A percentile compares a stretch with the other conserved stretches of the same genome.
phyloP scores from a whole-genome alignment of 768 basidiomycete genomes.

The Calocera viscosa region DNA sequence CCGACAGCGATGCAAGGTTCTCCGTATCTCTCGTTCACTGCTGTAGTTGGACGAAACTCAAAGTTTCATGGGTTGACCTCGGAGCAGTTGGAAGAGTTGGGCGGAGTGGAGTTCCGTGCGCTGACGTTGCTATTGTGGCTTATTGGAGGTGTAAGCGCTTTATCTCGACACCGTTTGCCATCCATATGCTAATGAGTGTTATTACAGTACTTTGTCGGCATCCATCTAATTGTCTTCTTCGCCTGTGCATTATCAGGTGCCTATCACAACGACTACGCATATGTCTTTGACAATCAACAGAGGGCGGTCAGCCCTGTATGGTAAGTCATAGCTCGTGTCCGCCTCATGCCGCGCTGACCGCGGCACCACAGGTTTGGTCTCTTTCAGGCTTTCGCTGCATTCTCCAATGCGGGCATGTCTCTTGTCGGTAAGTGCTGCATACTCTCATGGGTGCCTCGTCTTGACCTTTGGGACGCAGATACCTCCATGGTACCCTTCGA shows the following conservation, averaged over 20 bases:
- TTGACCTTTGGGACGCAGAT: constrained; percentile 32
- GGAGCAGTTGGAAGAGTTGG: constrained; percentile 81
- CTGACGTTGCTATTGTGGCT: constrained; percentile 73
- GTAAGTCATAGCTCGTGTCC: constrained; percentile 29
- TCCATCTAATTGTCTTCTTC: constrained; percentile 56
- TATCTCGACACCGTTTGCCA: neutral
- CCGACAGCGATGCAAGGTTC: constrained; percentile 31
- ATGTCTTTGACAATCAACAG: constrained; percentile 44
- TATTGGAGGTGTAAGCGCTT: constrained; percentile 48
- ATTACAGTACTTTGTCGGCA: constrained; percentile 60
- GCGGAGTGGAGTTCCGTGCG: constrained; percentile 86
- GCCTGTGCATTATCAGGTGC: constrained; percentile 61
- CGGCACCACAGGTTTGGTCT: constrained; percentile 52
- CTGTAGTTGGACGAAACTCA: constrained; percentile 68
- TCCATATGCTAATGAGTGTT: constrained; percentile 8
- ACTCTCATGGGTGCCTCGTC: neutral
- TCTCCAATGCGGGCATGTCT: constrained; percentile 79
- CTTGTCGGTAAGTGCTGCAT: constrained; percentile 33
- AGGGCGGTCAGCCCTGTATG: constrained; percentile 49
- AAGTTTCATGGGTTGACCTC: constrained; percentile 43
- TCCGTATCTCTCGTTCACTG: constrained; percentile 76
- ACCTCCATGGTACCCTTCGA: constrained; percentile 88
- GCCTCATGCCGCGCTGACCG: neutral
- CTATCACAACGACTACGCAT: constrained; percentile 43
- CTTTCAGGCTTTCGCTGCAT: constrained; percentile 77